phyloP scores from a whole-genome alignment of 2,329 filamentous ascomycete species.

The Aureobasidium sp. region DNA sequence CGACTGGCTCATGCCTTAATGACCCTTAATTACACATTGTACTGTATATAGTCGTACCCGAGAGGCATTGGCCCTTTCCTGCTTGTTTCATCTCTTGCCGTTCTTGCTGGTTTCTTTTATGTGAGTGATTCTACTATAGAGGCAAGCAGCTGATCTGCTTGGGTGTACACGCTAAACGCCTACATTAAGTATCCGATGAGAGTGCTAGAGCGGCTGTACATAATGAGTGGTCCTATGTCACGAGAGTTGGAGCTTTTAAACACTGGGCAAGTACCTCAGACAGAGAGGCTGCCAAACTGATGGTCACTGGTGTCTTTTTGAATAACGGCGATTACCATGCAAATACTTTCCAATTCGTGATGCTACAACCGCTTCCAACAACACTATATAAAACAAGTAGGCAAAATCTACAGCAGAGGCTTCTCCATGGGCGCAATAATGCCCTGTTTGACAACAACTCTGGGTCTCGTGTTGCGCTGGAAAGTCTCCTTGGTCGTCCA shows the following conservation, averaged over 20 bases:
- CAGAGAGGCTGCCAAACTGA: not conserved
- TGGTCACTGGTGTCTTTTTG: no score
- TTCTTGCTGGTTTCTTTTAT: not conserved
- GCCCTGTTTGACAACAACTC: slow-evolving; percentile 83
- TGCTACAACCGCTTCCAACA: not conserved
- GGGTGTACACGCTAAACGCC: no score
- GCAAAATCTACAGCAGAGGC: slow-evolving; percentile 45
- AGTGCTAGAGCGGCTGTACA: no score
- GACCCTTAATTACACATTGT: not conserved
- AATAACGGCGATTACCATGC: slow-evolving; percentile 37
- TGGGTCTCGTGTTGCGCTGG: slow-evolving; percentile 80
- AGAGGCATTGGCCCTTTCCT: not conserved
- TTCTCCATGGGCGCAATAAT: slow-evolving; percentile 80
- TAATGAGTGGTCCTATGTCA: no score
- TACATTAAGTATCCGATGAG: no score
- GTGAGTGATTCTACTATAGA: not conserved
- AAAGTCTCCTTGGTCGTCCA: slow-evolving; percentile 96
- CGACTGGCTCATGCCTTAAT: slow-evolving; percentile 16
- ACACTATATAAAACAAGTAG: not conserved
- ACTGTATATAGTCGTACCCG: slow-evolving; percentile 3
- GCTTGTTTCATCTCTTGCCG: not conserved
- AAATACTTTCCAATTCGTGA: slow-evolving; percentile 53
- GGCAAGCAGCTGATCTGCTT: no score
- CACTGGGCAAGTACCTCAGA: not conserved
- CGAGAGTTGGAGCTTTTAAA: not conserved